These are phyloP conservation scores for Hypoxylon sp. DNA, from an alignment of 2,329 filamentous ascomycete genomes.

Conservation along the genomic window DNA sequence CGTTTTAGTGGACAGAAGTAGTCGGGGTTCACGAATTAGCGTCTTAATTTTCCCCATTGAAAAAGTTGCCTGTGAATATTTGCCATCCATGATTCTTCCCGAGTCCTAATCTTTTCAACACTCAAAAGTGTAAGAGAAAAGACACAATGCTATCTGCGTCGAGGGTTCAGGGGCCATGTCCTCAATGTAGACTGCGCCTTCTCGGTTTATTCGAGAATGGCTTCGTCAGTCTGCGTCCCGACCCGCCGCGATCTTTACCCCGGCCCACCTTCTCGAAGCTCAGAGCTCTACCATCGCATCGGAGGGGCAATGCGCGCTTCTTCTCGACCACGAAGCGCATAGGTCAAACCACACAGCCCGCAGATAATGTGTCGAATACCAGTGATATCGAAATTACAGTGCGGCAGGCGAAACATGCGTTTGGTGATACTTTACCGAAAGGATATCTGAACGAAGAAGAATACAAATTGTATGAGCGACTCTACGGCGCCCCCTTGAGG, in stretches of 20 bases:
- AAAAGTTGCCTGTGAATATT: constrained; percentile 24
- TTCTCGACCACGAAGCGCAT: constrained; percentile 48
- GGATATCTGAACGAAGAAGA: constrained; percentile 79
- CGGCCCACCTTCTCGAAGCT: constrained; percentile 34
- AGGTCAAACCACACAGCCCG: constrained; percentile 41
- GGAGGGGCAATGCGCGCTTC: constrained; percentile 35
- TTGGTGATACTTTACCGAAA: constrained; percentile 82
- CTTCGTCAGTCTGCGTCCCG: constrained; percentile 48
- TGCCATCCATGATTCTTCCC: constrained; percentile 6
- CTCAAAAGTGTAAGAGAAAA: not conserved
- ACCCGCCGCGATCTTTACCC: constrained; percentile 33
- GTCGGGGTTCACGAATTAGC: constrained; percentile 23
- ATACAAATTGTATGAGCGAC: constrained; percentile 79
- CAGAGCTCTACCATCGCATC: constrained; percentile 28
- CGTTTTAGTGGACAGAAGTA: constrained; percentile 30
- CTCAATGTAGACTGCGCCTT: constrained; percentile 57
- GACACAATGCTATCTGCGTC: constrained; percentile 58
- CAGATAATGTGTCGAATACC: constrained; percentile 23
- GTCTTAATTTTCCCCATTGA: constrained; percentile 29
- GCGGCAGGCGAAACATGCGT: constrained; percentile 79
- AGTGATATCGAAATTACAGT: constrained; percentile 65
- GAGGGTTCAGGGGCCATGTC: constrained; percentile 57
- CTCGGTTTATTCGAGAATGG: constrained; percentile 57
- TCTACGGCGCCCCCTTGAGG: constrained; percentile 83
- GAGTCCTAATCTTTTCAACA: not conserved